These are phyloP conservation scores for Gliomastix tumulicola DNA, from an alignment of 2,329 filamentous ascomycete species.

Conservation along the genomic window DNA sequence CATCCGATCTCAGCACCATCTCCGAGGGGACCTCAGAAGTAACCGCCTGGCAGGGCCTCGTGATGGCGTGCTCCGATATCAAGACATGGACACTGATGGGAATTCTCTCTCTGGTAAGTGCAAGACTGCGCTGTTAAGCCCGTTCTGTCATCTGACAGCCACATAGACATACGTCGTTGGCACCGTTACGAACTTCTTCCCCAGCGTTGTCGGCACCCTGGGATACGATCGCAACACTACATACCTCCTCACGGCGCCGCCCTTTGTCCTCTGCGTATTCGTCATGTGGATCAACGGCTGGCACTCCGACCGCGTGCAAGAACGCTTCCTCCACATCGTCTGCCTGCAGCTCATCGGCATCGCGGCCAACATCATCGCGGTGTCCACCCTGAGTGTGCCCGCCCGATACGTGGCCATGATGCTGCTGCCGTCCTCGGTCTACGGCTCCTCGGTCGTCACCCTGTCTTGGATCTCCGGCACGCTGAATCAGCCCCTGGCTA, in stretches of 20 bases:
- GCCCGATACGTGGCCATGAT: constrained; percentile 27
- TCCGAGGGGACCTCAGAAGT: constrained; percentile 7
- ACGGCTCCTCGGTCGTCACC: constrained; percentile 18
- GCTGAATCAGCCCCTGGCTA: constrained; percentile 60
- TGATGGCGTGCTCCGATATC: constrained; percentile 19
- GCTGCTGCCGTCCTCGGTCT: constrained; percentile 24
- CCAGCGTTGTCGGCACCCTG: constrained; percentile 11
- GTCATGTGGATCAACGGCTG: constrained; percentile 24
- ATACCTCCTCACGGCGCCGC: constrained; percentile 10
- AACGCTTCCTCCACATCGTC: constrained; percentile 47
- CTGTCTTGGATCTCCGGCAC: constrained; percentile 14
- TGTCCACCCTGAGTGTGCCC: constrained; percentile 26
- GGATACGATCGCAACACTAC: constrained; percentile 16
- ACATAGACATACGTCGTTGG: constrained; percentile 19
- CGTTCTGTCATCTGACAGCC: too few relatives aligned
- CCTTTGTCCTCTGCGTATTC: constrained; percentile 15
- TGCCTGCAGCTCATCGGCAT: constrained; percentile 34
- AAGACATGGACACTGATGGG: constrained; percentile 28
- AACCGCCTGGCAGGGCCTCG: constrained; percentile 8
- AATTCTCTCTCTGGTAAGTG: constrained; percentile 16
- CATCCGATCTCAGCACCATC: background rate
- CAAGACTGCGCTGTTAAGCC: too few relatives aligned
- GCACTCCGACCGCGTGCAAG: constrained; percentile 39
- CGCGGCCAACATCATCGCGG: constrained; percentile 26
- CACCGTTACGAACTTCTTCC: constrained; percentile 17